Conservation (phyloP, 768 basidiomycete species). For the Agaricus sinodeliciosus region DNA sequence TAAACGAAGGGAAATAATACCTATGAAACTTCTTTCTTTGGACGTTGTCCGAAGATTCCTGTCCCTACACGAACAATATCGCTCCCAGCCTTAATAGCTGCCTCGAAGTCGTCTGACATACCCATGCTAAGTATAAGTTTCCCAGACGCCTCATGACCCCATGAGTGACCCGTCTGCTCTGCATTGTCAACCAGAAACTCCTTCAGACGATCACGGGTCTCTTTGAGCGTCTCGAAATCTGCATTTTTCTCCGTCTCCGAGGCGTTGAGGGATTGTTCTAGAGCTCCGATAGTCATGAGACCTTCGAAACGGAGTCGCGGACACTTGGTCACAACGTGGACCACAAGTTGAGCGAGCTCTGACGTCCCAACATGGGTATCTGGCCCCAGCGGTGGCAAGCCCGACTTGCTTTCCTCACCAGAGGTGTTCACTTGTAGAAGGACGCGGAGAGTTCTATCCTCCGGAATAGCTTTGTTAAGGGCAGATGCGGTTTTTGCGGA, state of each 20-base stretch:
- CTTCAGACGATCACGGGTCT: constrained; percentile 55
- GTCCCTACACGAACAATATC: constrained; percentile 90
- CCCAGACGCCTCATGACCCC: constrained; percentile 45
- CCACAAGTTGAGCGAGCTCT: constrained; percentile 62
- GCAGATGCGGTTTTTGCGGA: constrained; percentile 75
- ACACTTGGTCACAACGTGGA: constrained; percentile 64
- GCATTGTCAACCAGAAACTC: constrained; percentile 26
- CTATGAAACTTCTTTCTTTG: constrained; percentile 33
- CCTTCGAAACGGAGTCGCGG: constrained; percentile 74
- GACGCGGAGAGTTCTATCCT: constrained; percentile 69
- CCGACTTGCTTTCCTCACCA: constrained; percentile 86
- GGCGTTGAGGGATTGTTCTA: constrained; percentile 58
- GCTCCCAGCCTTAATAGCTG: constrained; percentile 77
- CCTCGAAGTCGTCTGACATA: constrained; percentile 93
- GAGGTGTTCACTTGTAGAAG: constrained; percentile 96
- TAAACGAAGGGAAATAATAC: too few relatives aligned
- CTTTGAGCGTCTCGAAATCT: constrained; percentile 70
- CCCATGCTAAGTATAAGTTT: constrained; percentile 81
- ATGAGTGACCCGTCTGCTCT: constrained; percentile 18
- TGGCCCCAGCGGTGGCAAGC: constrained; percentile 54
- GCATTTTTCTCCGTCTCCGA: constrained; percentile 41
- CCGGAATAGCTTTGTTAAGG: constrained; percentile 65
- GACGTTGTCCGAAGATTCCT: constrained; percentile 76
- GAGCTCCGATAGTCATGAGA: constrained; percentile 94
- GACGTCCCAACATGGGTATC: constrained; percentile 26